Conservation (phyloP, 169 alveolate genomes). For the Plasmodium adleri region DNA sequence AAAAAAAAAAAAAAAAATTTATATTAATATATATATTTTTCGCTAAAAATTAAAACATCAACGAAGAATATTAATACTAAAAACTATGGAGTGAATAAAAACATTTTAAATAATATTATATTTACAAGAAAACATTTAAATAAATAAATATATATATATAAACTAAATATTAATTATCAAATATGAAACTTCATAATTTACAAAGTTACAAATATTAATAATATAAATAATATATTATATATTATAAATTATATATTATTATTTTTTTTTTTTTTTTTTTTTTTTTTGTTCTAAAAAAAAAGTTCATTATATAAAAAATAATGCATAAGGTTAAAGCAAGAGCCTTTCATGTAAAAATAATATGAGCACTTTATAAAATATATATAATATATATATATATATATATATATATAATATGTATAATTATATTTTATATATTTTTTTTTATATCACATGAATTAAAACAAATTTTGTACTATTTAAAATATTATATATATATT, state of each 20-base stretch:
- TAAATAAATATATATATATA: constrained; percentile 7
- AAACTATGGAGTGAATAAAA: constrained; percentile 20
- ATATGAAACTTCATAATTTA: constrained; percentile 7
- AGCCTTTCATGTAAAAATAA: too few species aligned
- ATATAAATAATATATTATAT: neutral
- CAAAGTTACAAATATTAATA: constrained; percentile 32
- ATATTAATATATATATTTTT: neutral
- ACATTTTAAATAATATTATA: neutral
- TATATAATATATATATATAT: too few species aligned
- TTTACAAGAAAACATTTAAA: neutral
- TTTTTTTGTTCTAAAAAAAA: constrained; percentile 4
- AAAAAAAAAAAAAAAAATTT: neutral
- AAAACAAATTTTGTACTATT: too few species aligned
- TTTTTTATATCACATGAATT: too few species aligned
- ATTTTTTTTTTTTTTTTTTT: constrained; percentile 5
- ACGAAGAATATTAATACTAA: constrained; percentile 28
- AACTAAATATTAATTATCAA: constrained; percentile 4
- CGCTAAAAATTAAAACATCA: neutral
- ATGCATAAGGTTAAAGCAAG: too few species aligned
- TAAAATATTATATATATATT: too few species aligned
- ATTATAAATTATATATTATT: too few species aligned
- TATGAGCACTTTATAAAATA: too few species aligned
- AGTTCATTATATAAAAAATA: neutral
- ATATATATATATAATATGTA: too few species aligned
- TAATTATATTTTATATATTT: too few species aligned